Percentiles rank a stretch among this genome's conserved stretches.
Conservation (phyloP, 1,284 basidiomycete genomes). For the Chiua sp. region DNA sequence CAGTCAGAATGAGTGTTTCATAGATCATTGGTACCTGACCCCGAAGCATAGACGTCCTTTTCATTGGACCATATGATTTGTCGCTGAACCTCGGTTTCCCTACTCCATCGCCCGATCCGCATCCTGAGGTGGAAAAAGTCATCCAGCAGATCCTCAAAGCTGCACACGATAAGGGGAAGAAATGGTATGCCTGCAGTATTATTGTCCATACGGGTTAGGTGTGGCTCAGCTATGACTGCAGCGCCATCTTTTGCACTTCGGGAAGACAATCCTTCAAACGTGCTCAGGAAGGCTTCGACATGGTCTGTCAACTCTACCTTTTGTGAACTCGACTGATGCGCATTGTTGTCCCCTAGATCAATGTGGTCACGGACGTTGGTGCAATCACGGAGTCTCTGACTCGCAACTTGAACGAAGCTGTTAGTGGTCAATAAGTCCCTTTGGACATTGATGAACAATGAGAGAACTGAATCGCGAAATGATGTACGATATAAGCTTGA, state of each 20-base stretch:
- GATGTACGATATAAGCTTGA: constrained; percentile 9
- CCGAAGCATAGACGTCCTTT: constrained; percentile 50
- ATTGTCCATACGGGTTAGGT: constrained; percentile 5
- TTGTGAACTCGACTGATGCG: neutral
- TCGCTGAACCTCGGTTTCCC: constrained; percentile 64
- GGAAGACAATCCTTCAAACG: constrained; percentile 55
- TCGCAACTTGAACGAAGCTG: constrained; percentile 37
- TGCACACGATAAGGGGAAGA: constrained; percentile 65
- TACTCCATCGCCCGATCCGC: constrained; percentile 63
- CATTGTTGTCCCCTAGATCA: constrained; percentile 45
- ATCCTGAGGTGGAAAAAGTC: constrained; percentile 63
- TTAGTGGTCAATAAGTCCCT: constrained; percentile 13
- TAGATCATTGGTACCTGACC: neutral
- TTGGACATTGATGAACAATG: constrained; percentile 14
- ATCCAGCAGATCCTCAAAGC: constrained; percentile 62
- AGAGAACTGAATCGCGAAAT: neutral
- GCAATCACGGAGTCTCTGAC: constrained; percentile 51
- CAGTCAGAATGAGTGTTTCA: constrained; percentile 14
- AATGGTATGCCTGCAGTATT: constrained; percentile 60
- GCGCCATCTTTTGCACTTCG: constrained; percentile 53
- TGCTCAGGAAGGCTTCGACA: constrained; percentile 62
- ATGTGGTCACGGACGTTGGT: constrained; percentile 52
- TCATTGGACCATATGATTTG: constrained; percentile 75
- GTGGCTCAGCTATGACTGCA: constrained; percentile 22
- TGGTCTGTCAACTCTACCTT: constrained; percentile 41